Conservation (phyloP, 2,329 filamentous ascomycete species). For the Hypoxylon sp. region DNA sequence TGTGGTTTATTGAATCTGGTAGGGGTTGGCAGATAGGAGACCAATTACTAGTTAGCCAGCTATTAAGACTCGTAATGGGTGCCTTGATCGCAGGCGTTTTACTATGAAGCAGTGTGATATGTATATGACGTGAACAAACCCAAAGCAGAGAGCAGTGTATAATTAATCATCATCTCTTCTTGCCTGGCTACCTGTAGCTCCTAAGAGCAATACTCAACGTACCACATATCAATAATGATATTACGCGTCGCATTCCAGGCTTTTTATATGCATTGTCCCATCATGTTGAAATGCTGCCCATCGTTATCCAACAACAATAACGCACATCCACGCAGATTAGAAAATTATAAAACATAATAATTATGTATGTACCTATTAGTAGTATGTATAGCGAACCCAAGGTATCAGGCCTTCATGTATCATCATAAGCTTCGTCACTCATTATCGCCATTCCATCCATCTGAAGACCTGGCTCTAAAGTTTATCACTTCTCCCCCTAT, state of each 20-base stretch:
- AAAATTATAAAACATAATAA: background rate
- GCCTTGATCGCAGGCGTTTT: background rate
- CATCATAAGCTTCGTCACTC: conserved; percentile 28
- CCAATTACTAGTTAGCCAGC: background rate
- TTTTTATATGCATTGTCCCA: no score
- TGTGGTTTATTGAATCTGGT: background rate
- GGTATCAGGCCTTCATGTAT: conserved; percentile 13
- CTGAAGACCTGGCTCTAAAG: background rate
- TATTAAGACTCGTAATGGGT: background rate
- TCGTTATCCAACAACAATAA: background rate
- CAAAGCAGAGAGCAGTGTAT: no score
- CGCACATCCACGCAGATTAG: background rate
- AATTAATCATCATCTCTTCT: background rate
- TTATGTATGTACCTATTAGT: conserved; percentile 22
- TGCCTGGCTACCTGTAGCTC: no score
- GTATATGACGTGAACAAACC: no score
- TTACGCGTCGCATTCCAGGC: no score
- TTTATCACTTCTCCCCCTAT: background rate
- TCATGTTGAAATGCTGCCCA: no score
- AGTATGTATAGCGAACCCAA: conserved; percentile 12
- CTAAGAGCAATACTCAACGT: no score
- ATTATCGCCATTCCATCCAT: background rate
- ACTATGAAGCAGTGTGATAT: background rate
- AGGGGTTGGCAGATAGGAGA: background rate
- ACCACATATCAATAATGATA: no score